Evolutionary conservation across 352 stramenopile species (phyloP).

Genomic region (Aphanomyces astaci): DNA sequence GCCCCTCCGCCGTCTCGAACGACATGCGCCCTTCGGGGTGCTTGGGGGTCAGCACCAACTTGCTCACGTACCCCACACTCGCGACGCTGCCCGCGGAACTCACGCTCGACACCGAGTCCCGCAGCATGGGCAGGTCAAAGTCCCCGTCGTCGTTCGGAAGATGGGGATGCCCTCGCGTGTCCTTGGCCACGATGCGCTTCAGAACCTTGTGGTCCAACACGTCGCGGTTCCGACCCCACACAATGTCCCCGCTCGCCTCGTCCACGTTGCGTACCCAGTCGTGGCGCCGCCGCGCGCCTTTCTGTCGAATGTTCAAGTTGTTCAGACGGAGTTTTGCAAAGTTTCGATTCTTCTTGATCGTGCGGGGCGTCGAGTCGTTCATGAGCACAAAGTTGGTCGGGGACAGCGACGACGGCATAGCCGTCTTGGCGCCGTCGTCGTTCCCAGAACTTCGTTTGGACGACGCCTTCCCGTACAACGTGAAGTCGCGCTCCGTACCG

Average conservation of each 20-base stretch:
- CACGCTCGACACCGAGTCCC: constrained; percentile 35
- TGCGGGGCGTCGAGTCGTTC: constrained; percentile 26
- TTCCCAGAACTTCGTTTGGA: not conserved
- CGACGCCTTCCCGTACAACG: not conserved
- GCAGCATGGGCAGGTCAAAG: constrained; percentile 25
- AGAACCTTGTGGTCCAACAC: constrained; percentile 62
- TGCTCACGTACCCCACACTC: constrained; percentile 48
- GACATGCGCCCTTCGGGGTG: constrained; percentile 64
- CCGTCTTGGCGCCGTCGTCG: not conserved
- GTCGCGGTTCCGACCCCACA: constrained; percentile 78
- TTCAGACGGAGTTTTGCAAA: constrained; percentile 76
- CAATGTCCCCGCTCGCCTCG: constrained; percentile 53
- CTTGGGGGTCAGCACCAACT: constrained; percentile 63
- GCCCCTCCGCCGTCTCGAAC: constrained; percentile 57
- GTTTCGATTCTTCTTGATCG: constrained; percentile 44
- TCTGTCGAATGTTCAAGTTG: constrained; percentile 64
- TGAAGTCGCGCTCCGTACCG: constrained; percentile 54
- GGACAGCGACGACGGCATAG: constrained; percentile 32
- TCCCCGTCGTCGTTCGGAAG: constrained; percentile 5
- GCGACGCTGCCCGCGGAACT: constrained; percentile 13
- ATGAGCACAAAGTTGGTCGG: constrained; percentile 28
- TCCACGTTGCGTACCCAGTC: constrained; percentile 77
- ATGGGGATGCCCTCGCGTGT: constrained; percentile 32
- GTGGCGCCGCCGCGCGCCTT: constrained; percentile 72
- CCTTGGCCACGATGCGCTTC: constrained; percentile 50